These are phyloP conservation scores for Marasmius oreades DNA, from an alignment of 1,284 basidiomycete species.

Conservation along the genomic window DNA sequence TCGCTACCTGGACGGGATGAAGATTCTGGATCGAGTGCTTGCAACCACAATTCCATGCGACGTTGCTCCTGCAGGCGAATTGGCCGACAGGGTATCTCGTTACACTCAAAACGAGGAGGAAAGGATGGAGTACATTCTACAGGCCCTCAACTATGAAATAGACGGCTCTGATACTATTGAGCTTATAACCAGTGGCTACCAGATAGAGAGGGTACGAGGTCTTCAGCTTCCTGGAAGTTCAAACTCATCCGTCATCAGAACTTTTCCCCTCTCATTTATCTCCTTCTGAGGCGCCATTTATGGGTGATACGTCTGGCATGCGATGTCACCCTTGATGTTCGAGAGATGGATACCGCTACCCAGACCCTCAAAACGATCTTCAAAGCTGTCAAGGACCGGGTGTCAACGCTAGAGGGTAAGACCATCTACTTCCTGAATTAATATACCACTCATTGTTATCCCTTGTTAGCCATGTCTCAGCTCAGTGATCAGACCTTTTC, in stretches of 20 bases:
- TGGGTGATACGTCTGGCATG: slow-evolving; percentile 1
- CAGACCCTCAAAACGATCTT: slow-evolving; percentile 6
- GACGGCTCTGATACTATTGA: slow-evolving; percentile 12
- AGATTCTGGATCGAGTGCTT: slow-evolving; percentile 7
- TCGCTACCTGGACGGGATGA: slow-evolving; percentile 1
- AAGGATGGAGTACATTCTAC: slow-evolving; percentile 8
- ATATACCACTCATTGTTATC: background rate
- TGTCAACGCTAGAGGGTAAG: slow-evolving; percentile 3
- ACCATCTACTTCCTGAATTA: background rate
- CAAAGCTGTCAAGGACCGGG: slow-evolving; percentile 2
- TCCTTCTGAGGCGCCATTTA: slow-evolving; percentile 9
- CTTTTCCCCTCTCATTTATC: slow-evolving; percentile 10
- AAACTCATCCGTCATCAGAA: slow-evolving; percentile 2
- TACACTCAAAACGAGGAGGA: slow-evolving; percentile 10
- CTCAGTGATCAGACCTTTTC: background rate
- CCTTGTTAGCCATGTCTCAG: background rate
- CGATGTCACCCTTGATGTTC: slow-evolving; percentile 1
- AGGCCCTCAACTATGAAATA: slow-evolving; percentile 11
- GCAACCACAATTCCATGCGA: slow-evolving; percentile 1
- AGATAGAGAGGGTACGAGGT: slow-evolving; percentile 11
- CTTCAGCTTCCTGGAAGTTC: background rate
- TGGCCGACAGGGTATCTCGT: slow-evolving; percentile 1
- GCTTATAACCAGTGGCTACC: slow-evolving; percentile 8
- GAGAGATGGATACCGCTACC: slow-evolving; percentile 4
- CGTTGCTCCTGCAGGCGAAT: slow-evolving; percentile 1